Conservation (phyloP, 2,329 filamentous ascomycete genomes). For the Neopestalotiopsis sp. region DNA sequence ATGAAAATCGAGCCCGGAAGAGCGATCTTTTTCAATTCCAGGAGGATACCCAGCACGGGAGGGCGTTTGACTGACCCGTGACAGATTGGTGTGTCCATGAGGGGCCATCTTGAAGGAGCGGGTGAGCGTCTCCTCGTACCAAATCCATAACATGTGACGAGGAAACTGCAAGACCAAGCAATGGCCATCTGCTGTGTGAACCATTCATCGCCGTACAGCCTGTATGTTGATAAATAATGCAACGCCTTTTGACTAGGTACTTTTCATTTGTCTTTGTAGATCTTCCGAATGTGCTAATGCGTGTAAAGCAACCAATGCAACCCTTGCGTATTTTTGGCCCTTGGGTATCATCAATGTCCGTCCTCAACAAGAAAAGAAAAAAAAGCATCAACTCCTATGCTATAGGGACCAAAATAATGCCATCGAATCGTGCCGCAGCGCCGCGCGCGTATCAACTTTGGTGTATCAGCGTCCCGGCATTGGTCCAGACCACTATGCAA, state of each 20-base stretch:
- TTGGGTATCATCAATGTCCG: slow-evolving; percentile 13
- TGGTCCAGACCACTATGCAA: slow-evolving; percentile 25
- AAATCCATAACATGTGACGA: not conserved
- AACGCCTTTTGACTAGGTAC: not conserved
- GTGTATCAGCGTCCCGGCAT: not conserved
- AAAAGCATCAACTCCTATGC: not conserved
- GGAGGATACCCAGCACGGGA: too few relatives aligned
- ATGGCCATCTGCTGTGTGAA: not conserved
- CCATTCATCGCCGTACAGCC: not conserved
- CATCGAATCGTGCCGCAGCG: not conserved
- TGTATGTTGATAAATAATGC: not conserved
- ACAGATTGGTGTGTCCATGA: too few relatives aligned
- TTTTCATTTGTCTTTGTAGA: not conserved
- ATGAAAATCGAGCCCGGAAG: too few relatives aligned
- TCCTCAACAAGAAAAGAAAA: not conserved
- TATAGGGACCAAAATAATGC: not conserved
- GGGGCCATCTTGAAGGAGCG: not conserved
- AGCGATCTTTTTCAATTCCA: too few relatives aligned
- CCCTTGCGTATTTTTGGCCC: slow-evolving; percentile 1
- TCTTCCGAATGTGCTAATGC: not conserved
- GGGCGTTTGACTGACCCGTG: too few relatives aligned
- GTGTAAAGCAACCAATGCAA: not conserved
- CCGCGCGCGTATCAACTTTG: not conserved
- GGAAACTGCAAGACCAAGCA: not conserved
- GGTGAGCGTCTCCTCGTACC: not conserved